phyloP scores from a whole-genome alignment of 2,329 filamentous ascomycete species.

The Penicillium decumbens region DNA sequence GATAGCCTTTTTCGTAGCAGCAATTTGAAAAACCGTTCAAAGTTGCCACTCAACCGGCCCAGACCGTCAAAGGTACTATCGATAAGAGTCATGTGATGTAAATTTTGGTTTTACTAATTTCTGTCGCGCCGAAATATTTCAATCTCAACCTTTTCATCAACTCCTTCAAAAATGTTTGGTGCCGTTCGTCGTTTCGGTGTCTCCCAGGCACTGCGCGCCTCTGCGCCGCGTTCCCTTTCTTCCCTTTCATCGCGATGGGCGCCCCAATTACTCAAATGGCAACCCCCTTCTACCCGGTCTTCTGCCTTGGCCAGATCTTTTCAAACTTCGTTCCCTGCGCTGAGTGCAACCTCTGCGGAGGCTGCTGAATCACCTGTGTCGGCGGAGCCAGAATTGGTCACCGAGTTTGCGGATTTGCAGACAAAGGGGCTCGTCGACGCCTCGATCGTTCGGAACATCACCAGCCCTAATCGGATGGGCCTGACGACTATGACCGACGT shows the following conservation, averaged over 20 bases:
- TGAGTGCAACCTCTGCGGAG: conserved; percentile 25
- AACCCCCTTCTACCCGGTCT: conserved; percentile 18
- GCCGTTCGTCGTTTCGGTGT: conserved; percentile 39
- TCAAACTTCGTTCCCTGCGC: conserved; percentile 28
- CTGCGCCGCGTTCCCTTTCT: conserved; percentile 28
- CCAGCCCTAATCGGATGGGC: conserved; percentile 56
- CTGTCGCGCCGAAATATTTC: conserved; percentile 10
- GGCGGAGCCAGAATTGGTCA: conserved; percentile 23
- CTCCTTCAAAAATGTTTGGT: conserved; percentile 34
- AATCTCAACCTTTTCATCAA: conserved; percentile 7
- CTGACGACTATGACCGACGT: conserved; percentile 90
- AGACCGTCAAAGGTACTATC: conserved; percentile 8
- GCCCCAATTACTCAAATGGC: conserved; percentile 29
- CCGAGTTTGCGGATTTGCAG: conserved; percentile 39
- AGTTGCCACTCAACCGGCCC: background rate
- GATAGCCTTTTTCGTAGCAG: too few relatives aligned
- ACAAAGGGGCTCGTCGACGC: conserved; percentile 51
- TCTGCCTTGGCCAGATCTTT: conserved; percentile 25
- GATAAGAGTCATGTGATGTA: conserved; percentile 22
- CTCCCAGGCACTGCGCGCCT: conserved; percentile 35
- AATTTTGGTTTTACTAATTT: conserved; percentile 22
- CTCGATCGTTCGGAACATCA: conserved; percentile 65
- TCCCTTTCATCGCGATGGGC: conserved; percentile 26
- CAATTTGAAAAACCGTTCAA: background rate
- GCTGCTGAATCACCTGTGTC: conserved; percentile 15